Percentiles rank a stretch among this genome's conserved stretches.
Evolutionary conservation across 441 rosid species (phyloP).

Genomic region (Erodium trifolium): DNA sequence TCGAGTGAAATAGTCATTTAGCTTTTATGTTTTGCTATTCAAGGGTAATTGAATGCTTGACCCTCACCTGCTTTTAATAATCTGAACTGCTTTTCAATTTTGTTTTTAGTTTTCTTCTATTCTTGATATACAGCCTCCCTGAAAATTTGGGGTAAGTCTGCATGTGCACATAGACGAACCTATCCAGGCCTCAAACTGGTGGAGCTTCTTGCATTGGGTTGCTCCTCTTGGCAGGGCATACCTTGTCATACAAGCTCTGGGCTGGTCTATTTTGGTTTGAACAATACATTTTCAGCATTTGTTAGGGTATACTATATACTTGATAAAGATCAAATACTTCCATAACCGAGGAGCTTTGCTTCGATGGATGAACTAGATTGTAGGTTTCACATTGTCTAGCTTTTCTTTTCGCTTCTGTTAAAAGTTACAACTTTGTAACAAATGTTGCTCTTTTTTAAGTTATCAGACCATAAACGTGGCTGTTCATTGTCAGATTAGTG

Average conservation of each 20-base stretch:
- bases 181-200: background rate
- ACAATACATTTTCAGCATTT: background rate
- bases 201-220: background rate
- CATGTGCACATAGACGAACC: background rate
- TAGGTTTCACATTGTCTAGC: background rate
- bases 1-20: constrained; percentile 8
- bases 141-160: background rate
- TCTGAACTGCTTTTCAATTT: background rate
- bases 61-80: background rate
- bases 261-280: background rate
- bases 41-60: background rate
- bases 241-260: background rate
- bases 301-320: constrained; percentile 1
- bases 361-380: background rate
- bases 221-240: background rate
- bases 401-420: background rate
- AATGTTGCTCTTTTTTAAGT: background rate
- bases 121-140: background rate
- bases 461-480: background rate
- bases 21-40: background rate
- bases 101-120: background rate
- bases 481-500: background rate
- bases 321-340: constrained; percentile 2
- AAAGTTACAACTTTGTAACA: background rate
- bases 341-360: background rate